Percentiles rank a stretch among this genome's conserved stretches.
These are phyloP conservation scores for Trifolium fragiferum DNA, from an alignment of 306 rosid genomes.

Conservation along the genomic window DNA sequence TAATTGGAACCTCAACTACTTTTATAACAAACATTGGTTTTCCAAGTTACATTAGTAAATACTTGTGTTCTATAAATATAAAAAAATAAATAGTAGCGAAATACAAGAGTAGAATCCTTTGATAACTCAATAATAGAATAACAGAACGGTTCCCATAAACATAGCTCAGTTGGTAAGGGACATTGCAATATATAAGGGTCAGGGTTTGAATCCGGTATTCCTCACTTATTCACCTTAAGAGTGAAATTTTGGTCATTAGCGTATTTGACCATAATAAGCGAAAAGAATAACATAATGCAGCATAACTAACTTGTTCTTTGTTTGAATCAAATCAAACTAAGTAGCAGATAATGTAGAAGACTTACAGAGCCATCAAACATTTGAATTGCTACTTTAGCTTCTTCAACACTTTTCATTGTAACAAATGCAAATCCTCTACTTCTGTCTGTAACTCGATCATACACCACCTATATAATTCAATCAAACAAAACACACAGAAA, in stretches of 20 bases:
- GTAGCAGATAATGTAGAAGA: constrained; percentile 19
- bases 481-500: constrained; percentile 22
- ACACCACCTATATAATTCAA: constrained; percentile 65
- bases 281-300: too few relatives aligned
- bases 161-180: too few relatives aligned
- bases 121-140: neutral
- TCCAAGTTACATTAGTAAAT: neutral
- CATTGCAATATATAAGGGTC: too few relatives aligned
- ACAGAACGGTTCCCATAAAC: too few relatives aligned
- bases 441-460: constrained; percentile 83
- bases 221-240: too few relatives aligned
- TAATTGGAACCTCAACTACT: constrained; percentile 17
- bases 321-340: constrained; percentile 6
- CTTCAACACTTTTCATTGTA: constrained; percentile 76
- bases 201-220: too few relatives aligned
- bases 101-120: constrained; percentile 9
- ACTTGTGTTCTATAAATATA: neutral
- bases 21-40: constrained; percentile 7
- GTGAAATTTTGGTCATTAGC: too few relatives aligned
- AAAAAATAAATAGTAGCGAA: neutral
- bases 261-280: too few relatives aligned
- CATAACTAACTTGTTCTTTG: neutral
- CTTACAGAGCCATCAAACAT: constrained; percentile 93
- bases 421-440: constrained; percentile 98
- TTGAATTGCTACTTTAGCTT: constrained; percentile 84